Conservation (phyloP, 2,329 filamentous ascomycete species). For the Chaetomium olivaceum region DNA sequence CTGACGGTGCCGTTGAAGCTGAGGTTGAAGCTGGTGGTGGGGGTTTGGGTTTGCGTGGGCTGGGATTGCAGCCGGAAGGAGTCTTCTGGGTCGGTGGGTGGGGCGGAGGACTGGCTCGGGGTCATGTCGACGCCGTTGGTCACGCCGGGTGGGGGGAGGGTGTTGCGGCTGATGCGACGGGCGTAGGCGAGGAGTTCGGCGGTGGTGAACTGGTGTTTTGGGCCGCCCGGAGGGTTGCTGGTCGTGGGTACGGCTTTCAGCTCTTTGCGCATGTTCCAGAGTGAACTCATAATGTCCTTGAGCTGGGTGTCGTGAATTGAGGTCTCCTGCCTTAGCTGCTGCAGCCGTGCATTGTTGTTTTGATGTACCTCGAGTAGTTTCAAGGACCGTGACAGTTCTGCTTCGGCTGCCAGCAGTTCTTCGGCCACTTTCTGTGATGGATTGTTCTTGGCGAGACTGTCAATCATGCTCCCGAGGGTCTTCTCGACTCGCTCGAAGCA, state of each 20-base stretch:
- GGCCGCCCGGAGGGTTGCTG: slow-evolving; percentile 38
- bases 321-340: slow-evolving; percentile 66
- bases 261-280: slow-evolving; percentile 72
- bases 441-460: slow-evolving; percentile 81
- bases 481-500: slow-evolving; percentile 68
- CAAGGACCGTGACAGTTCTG: slow-evolving; percentile 65
- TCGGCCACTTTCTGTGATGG: slow-evolving; percentile 67
- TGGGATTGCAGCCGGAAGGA: slow-evolving; percentile 25
- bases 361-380: slow-evolving; percentile 71
- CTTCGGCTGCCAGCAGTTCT: slow-evolving; percentile 71
- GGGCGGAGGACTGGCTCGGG: slow-evolving; percentile 31
- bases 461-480: slow-evolving; percentile 68
- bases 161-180: slow-evolving; percentile 76
- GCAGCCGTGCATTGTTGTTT: slow-evolving; percentile 68
- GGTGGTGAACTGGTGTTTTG: slow-evolving; percentile 62
- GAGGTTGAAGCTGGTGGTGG: slow-evolving; percentile 27
- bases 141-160: slow-evolving; percentile 64
- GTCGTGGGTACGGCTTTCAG: slow-evolving; percentile 65
- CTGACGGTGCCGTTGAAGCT: slow-evolving; percentile 18
- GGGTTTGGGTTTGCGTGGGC: slow-evolving; percentile 21
- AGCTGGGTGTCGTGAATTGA: slow-evolving; percentile 69
- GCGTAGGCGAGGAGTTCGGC: slow-evolving; percentile 76
- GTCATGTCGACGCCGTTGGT: slow-evolving; percentile 42
- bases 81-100: slow-evolving; percentile 37
- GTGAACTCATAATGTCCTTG: slow-evolving; percentile 66